Base-by-base conservation (phyloP, 495 filamentous ascomycete genomes). In the Cladorrhinum samala region DNA sequence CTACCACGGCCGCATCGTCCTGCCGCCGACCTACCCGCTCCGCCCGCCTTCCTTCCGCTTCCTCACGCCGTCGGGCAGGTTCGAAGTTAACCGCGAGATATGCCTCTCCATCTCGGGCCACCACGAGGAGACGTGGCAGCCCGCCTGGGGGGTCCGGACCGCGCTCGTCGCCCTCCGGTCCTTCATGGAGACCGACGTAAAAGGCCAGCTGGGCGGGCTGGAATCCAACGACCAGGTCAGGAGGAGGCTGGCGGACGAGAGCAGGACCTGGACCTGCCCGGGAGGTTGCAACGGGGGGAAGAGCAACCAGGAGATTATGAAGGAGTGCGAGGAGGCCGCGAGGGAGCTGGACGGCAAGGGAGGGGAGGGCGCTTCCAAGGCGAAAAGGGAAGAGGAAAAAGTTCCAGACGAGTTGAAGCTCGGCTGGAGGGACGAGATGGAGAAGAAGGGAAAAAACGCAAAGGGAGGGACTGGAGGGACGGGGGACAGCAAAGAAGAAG, bases 81-180 rank as follows among this genome's bases (percentile, higher is more conserved):
- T 98, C 77, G 93, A 98, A 69, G 82, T 88, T 37, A 98, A 98
- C 70, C 84, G 93, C 53, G 93, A 98, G 76, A 96, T 98, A 58
- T 98, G 93, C 66, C 81, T 98, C 5, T 85, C 79, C 50, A 98
- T 98, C 65, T 85, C 80, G 30, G 93, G 90, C 8, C 92, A 96
- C 69, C 93, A 98, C 70, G 93, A 96, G 69, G 93, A 98, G 71
- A 92, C 86, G 20, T 98, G 93, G 93, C 91, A 95, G 78, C 93
- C 93, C 1, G 93, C 93, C 1, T 98, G 93, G 93, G 92, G 93
- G 0, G 83, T 98, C 6, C 78, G 93, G 46, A 89, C 86, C 1
- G 86, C 86, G 7, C 72, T 89, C 23, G 83, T 87, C 11, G 86
- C 86, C 14, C 73, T 87, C 25, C 71, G 86, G 36, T 74, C 71